Base-by-base conservation (phyloP, 139 green algal genomes). In the Micractinium sp. region DNA sequence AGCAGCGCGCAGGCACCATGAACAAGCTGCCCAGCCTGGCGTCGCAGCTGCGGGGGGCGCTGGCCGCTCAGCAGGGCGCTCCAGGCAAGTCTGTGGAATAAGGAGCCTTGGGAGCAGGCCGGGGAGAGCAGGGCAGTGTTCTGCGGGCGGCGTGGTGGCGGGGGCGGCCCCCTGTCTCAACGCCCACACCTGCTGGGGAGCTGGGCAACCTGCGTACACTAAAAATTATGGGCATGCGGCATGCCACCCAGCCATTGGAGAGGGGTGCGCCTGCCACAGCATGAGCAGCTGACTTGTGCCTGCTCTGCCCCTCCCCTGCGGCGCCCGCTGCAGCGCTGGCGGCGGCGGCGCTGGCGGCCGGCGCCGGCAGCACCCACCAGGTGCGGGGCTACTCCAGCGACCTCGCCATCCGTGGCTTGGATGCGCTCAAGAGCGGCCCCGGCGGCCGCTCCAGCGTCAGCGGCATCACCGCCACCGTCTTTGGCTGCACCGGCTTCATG, bases 401-500 rank as follows among this genome's bases (percentile, higher is more conserved):
- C 36, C 74, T 93, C 31, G 91, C 90, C n/a, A 86, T 93, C 81
- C 85, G 79, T 5, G 82, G 78, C 27, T 19, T 85, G 36, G 87
- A 94, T 61, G 90, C 92, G 7, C 23, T 94, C 29, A 87, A 88
- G 36, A 81, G 56, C 22, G 95, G 95, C 2, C 86, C 93, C 29
- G 95, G 95, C 35, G 93, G 94, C 0, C 90, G 96, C 23, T 95
- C 93, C 23, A 96, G 93, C 81, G 96, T 97, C 73, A 92, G 92
- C 87, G 98, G 98, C n/a, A 90, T 98, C 39, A 95, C 92, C 1
- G 97, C 96, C 1, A 98, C 97, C 25, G 95, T 99, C 20, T 99
- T 99, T 93, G 98, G 98, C 33, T 91, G 91, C 63, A 97, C 96
- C 18, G 98, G 98, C 25, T 99, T 99, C 93, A 89, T 99, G 74